Conservation (phyloP, 441 rosid genomes). For the Erodium trifolium region DNA sequence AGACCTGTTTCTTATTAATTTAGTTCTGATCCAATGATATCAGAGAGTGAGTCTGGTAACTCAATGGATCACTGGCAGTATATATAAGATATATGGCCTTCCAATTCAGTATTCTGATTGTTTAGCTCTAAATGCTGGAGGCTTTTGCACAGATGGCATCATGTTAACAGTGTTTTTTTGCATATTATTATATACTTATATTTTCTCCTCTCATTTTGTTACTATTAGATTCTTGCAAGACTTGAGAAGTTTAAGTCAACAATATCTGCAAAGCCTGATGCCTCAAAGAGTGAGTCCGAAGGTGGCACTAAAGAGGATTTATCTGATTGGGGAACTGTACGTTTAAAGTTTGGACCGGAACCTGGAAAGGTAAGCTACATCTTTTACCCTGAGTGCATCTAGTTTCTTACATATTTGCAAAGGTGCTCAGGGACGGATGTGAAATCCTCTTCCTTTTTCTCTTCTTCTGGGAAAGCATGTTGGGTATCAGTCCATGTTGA, state of each 20-base stretch:
- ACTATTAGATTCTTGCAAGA: neutral
- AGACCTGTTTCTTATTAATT: neutral
- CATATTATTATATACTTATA: neutral
- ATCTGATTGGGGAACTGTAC: too few relatives aligned
- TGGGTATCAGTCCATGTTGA: too few relatives aligned
- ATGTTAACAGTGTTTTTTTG: neutral
- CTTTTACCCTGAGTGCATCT: neutral
- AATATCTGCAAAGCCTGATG: neutral
- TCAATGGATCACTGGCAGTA: too few relatives aligned
- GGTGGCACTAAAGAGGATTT: too few relatives aligned
- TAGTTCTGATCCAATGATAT: neutral
- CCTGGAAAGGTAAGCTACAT: neutral
- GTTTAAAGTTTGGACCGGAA: too few relatives aligned
- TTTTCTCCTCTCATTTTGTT: neutral
- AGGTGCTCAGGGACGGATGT: too few relatives aligned
- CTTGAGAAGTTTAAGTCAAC: too few relatives aligned
- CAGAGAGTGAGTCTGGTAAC: neutral
- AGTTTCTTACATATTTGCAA: neutral
- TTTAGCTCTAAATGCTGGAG: neutral
- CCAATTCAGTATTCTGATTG: neutral
- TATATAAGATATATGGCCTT: neutral
- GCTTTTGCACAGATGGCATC: neutral
- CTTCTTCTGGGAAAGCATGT: too few relatives aligned
- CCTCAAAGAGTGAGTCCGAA: too few relatives aligned
- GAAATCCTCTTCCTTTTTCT: too few relatives aligned